Evolutionary conservation across 495 filamentous ascomycete genomes (phyloP).

Genomic region (Clavariopsis aquatica): DNA sequence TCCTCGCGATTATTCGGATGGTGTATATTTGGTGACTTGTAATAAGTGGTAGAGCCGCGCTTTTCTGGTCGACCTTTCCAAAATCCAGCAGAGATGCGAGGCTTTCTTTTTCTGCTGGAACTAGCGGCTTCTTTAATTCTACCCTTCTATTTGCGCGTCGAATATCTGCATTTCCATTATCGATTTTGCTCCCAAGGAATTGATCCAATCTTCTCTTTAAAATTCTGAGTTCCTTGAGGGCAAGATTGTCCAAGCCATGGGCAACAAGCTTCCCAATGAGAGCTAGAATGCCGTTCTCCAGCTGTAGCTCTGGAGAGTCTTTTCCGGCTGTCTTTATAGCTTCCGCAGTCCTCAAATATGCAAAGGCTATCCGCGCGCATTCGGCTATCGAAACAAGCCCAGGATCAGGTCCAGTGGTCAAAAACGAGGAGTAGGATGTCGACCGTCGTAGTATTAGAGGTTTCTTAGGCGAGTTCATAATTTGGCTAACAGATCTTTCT

Average conservation of each 20-base stretch:
- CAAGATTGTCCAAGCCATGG: constrained; percentile 71
- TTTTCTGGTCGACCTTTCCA: constrained; percentile 29
- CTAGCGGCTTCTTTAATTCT: constrained; percentile 32
- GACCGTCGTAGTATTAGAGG: constrained; percentile 39
- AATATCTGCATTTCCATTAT: constrained; percentile 1
- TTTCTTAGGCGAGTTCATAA: constrained; percentile 32
- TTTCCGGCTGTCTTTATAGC: constrained; percentile 45
- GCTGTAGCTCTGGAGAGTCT: constrained; percentile 65
- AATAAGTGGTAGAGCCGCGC: constrained; percentile 39
- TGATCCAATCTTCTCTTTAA: constrained; percentile 63
- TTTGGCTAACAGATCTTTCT: constrained; percentile 31
- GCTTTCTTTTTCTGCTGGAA: constrained; percentile 43
- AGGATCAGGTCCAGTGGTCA: constrained; percentile 41
- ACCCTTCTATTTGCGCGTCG: constrained; percentile 30
- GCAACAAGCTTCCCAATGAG: constrained; percentile 71
- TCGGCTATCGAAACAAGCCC: constrained; percentile 58
- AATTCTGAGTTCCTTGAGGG: constrained; percentile 71
- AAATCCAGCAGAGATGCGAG: constrained; percentile 68
- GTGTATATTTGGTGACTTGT: constrained; percentile 50
- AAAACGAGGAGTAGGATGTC: constrained; percentile 39
- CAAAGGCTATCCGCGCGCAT: constrained; percentile 74
- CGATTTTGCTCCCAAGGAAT: constrained; percentile 30
- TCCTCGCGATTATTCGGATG: constrained; percentile 52
- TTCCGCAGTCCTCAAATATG: constrained; percentile 64
- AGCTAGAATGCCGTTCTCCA: constrained; percentile 80